Base-by-base conservation (phyloP, 2,329 filamentous ascomycete species). In the Epichloe glyceriae region DNA sequence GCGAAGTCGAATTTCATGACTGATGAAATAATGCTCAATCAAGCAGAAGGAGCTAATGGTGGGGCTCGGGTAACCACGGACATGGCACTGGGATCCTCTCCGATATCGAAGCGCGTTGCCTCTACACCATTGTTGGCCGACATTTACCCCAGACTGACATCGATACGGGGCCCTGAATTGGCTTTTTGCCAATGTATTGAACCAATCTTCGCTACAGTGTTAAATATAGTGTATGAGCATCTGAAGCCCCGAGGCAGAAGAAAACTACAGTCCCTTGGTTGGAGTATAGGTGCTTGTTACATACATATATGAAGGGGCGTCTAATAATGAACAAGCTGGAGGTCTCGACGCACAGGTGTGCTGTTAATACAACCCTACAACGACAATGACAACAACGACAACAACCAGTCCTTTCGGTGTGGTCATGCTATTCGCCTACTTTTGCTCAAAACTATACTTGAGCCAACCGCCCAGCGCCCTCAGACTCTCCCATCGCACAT, bases 401-500 rank as follows among this genome's bases (percentile, higher is more conserved):
- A 1, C 30, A 0, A 30, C 30, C 30, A 10, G 30, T 11, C 30
- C 30, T 30, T 30, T 30, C 10, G 8, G 10, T 30, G 10, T 14
- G 14, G 19, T 14, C n/a, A 11, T 39, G 5, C 40, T n/a, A 5
- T 12, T 20, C 20, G 33, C 26, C 54, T 60, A 60, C 53, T 56
- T 57, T 55, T 65, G 60, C 57, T 81, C 78, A 58, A 82, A 80
- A 66, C 76, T 81, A 60, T 81, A 82, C 72, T 80, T 80, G 61
- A 82, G 66, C 78, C 78, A 82, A 17, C 76, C 75, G 19, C 78
- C 78, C 40, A 96, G 80, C 15, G 90, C 89, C 61, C 85, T 81
- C 70, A 96, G 70, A 67, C 87, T 93, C 73, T 96, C 90, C 88
- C 89, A 96, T 62, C 90, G 77, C 45, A 96, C 88, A 53, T 81